Conservation (phyloP, 176 grass and related monocot species). For the Oryza longistaminata region DNA sequence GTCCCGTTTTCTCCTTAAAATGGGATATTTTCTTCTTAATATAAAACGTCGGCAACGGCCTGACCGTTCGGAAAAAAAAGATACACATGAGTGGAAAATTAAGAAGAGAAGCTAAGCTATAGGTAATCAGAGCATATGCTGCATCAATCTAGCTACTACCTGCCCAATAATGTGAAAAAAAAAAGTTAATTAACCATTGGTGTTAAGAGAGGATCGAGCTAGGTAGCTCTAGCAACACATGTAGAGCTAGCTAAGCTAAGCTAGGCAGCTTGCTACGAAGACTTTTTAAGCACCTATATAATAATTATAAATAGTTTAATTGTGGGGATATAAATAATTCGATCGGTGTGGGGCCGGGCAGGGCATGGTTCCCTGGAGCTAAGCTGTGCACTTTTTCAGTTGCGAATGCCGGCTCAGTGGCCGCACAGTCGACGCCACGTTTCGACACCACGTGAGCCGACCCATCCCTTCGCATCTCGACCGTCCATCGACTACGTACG, state of each 20-base stretch:
- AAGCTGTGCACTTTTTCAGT: conserved; percentile 36
- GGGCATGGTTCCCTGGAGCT: background rate
- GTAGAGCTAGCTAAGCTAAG: background rate
- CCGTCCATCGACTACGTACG: background rate
- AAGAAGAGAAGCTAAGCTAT: background rate
- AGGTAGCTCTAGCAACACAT: background rate
- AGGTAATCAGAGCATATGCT: background rate
- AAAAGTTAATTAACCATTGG: background rate
- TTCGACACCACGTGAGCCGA: conserved; percentile 33
- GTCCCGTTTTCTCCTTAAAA: too few relatives aligned
- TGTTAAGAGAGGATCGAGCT: background rate
- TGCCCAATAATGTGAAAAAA: conserved; percentile 11
- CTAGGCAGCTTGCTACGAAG: background rate
- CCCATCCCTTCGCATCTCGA: background rate
- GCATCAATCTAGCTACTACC: background rate
- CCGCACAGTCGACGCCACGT: conserved; percentile 43
- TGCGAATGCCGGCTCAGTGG: conserved; percentile 28
- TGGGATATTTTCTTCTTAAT: too few relatives aligned
- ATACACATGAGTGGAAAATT: background rate
- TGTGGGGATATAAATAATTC: background rate
- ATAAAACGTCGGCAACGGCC: too few relatives aligned
- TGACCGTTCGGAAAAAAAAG: too few relatives aligned
- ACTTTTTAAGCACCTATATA: background rate
- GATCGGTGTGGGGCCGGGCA: background rate
- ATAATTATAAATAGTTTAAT: background rate